These are phyloP conservation scores for Ophiostoma sp. DNA, from an alignment of 2,329 filamentous ascomycete species.

Conservation along the genomic window DNA sequence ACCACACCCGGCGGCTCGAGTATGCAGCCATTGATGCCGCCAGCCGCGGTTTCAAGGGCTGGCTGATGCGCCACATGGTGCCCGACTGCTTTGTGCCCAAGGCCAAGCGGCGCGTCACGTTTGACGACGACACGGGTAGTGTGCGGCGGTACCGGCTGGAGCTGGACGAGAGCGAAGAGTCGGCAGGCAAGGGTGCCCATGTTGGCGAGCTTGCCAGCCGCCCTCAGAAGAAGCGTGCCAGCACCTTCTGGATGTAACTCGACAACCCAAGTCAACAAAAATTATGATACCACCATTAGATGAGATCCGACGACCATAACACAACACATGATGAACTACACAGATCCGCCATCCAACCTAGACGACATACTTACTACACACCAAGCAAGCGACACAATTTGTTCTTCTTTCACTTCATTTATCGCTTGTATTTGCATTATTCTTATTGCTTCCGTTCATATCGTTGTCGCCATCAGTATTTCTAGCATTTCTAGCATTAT, in stretches of 20 bases:
- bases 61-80: slow-evolving; percentile 52
- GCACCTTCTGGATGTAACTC: neutral
- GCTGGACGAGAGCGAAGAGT: slow-evolving; percentile 48
- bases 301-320: neutral
- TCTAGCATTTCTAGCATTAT: neutral
- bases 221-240: slow-evolving; percentile 2
- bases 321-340: neutral
- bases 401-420: neutral
- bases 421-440: neutral
- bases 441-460: neutral
- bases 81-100: slow-evolving; percentile 57
- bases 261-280: neutral
- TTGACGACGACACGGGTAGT: slow-evolving; percentile 59
- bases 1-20: slow-evolving; percentile 56
- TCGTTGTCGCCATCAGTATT: no score
- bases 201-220: neutral
- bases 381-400: neutral
- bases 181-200: slow-evolving; percentile 26
- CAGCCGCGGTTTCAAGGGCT: slow-evolving; percentile 54
- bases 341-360: neutral
- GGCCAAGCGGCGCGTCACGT: slow-evolving; percentile 46
- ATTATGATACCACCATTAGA: neutral
- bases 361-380: no score
- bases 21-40: slow-evolving; percentile 63
- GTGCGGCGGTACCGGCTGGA: slow-evolving; percentile 58